Base-by-base conservation (phyloP, 768 basidiomycete genomes). In the Suillus paluster region DNA sequence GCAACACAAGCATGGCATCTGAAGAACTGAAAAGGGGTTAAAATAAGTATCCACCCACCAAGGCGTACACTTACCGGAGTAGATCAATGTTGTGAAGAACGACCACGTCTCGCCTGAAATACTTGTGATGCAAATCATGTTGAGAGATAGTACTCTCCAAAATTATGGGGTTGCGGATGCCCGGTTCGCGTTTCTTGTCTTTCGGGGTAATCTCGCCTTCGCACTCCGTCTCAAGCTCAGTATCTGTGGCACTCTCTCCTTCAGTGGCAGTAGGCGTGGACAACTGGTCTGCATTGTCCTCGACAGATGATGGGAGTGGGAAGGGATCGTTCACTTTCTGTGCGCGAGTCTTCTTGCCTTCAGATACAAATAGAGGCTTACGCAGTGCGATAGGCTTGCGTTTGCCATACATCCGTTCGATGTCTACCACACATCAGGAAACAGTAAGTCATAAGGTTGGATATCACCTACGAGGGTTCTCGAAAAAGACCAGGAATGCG, bases 401-500 rank as follows among this genome's bases (percentile, higher is more conserved):
- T 69, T 95, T 86, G 14, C 97, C 97, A 67, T 99, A 99, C 68
- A 92, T 89, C 11, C 97, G 85, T 70, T 95, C 93, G 64, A 97
- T 97, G 72, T 97, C 94, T 96, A 61, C 44, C 23, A 12, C 8
- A 14, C 33, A 56, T 64, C 70, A 55, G 54, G 17, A 41, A 57
- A 17, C 12, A 46, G 42, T 14, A 36, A 11, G 12, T 12, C 14
- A 9, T 14, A 12, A n/a, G 42, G 27, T 49, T 12, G n/a, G 36
- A 59, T 57, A 21, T 50, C 17, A 81, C 94, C 72, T 70, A 97
- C 95, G 97, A 64, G 97, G 97, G 70, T 97, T 99, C 79, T 99
- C 97, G 69, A 99, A 99, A 75, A 89, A 89, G 17, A 95, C 83
- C 57, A 99, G 80, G 84, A 99, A 99, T 2, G 90, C 95, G 74